phyloP scores from a whole-genome alignment of 2,329 filamentous ascomycete species.

The Fusarium sp. region DNA sequence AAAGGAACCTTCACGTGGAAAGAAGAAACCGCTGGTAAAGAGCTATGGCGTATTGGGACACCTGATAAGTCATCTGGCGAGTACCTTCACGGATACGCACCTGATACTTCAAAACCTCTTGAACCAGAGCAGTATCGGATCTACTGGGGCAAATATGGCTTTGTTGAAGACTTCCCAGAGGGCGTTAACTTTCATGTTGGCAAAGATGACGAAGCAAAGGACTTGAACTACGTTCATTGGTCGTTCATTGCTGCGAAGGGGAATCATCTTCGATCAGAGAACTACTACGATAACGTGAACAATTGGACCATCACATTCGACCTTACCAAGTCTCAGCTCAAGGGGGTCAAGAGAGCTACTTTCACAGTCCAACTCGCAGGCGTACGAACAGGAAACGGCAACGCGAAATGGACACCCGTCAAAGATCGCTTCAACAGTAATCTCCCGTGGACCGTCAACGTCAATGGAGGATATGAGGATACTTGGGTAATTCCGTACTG shows the following conservation, averaged over 20 bases:
- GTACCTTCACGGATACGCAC: slow-evolving; percentile 66
- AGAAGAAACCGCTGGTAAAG: slow-evolving; percentile 28
- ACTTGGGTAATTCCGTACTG: slow-evolving; percentile 66
- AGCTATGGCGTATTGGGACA: slow-evolving; percentile 33
- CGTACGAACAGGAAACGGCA: slow-evolving; percentile 30
- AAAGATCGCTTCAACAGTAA: slow-evolving; percentile 17
- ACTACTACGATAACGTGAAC: slow-evolving; percentile 61
- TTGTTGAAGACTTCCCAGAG: slow-evolving; percentile 66
- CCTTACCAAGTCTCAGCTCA: slow-evolving; percentile 49
- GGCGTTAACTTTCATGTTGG: slow-evolving; percentile 69
- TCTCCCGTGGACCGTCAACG: slow-evolving; percentile 46
- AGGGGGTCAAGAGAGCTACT: slow-evolving; percentile 52
- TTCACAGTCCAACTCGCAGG: slow-evolving; percentile 39
- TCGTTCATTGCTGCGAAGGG: slow-evolving; percentile 68
- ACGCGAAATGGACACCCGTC: slow-evolving; percentile 36
- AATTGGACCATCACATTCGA: slow-evolving; percentile 70
- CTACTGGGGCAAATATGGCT: slow-evolving; percentile 72
- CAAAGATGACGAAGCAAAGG: slow-evolving; percentile 57
- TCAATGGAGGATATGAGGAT: slow-evolving; percentile 56
- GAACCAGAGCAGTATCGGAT: slow-evolving; percentile 67
- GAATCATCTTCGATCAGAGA: slow-evolving; percentile 57
- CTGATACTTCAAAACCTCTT: slow-evolving; percentile 60
- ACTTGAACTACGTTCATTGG: slow-evolving; percentile 75
- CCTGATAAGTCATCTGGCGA: slow-evolving; percentile 69
- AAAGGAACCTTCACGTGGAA: slow-evolving; percentile 13